A percentile compares a stretch with the other conserved stretches of the same genome.
These are phyloP conservation scores for Leccinum angustisporum DNA, from an alignment of 1,284 basidiomycete species.

Conservation along the genomic window DNA sequence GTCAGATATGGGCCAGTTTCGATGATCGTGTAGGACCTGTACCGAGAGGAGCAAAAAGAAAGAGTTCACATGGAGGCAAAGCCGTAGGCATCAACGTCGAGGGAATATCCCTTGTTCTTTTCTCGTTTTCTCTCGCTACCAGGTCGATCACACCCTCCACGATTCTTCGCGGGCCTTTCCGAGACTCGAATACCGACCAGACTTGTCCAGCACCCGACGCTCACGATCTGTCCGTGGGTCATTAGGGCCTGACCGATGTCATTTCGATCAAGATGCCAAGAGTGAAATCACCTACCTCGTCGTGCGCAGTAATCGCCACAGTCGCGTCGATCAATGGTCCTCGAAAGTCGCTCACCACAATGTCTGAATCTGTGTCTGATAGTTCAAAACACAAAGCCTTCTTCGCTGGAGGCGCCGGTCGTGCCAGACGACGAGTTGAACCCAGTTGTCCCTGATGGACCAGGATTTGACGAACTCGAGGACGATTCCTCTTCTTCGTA, in stretches of 20 bases:
- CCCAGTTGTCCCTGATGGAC: conserved; percentile 1
- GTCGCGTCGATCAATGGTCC: background rate
- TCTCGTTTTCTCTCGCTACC: background rate
- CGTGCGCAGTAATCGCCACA: background rate
- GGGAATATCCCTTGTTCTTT: background rate
- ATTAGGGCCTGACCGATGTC: conserved; percentile 8
- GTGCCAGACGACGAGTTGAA: background rate
- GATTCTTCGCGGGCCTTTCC: background rate
- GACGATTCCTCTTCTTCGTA: conserved; percentile 19
- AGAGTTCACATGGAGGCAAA: background rate
- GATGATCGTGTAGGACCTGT: conserved; percentile 7
- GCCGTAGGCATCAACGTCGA: background rate
- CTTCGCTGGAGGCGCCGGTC: conserved; percentile 5
- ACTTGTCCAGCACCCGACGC: background rate
- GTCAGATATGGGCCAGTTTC: conserved; percentile 17
- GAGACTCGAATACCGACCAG: background rate
- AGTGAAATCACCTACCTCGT: conserved; percentile 13
- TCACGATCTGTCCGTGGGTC: conserved; percentile 6
- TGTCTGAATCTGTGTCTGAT: conserved; percentile 27
- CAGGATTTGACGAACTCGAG: conserved; percentile 6
- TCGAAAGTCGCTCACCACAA: conserved; percentile 21
- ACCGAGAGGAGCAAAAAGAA: conserved; percentile 3
- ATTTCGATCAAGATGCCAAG: background rate
- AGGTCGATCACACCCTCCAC: conserved; percentile 5
- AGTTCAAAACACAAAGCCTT: conserved; percentile 26